These are phyloP conservation scores for Rubus idaeus DNA, from an alignment of 306 rosid genomes.

Conservation along the genomic window DNA sequence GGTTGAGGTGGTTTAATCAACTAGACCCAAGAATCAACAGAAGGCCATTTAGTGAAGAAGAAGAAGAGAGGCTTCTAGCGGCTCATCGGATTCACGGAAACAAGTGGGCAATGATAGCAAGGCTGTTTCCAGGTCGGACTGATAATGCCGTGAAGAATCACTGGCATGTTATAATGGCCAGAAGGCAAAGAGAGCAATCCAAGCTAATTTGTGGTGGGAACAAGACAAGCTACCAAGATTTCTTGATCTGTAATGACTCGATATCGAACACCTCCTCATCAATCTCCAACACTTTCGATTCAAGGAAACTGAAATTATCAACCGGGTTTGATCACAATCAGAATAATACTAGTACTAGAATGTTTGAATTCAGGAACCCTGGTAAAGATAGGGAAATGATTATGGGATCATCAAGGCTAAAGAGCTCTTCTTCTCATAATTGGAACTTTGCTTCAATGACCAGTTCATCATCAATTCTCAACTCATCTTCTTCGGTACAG, in stretches of 20 bases:
- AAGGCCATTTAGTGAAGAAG: slow-evolving; percentile 87
- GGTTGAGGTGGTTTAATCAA: slow-evolving; percentile 97
- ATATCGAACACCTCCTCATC: slow-evolving; percentile 23
- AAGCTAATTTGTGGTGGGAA: slow-evolving; percentile 45
- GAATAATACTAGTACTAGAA: slow-evolving; percentile 8
- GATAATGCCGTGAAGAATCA: slow-evolving; percentile 98
- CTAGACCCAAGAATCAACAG: slow-evolving; percentile 92
- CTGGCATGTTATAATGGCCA: slow-evolving; percentile 97
- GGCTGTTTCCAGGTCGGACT: slow-evolving; percentile 85
- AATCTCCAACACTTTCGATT: slow-evolving; percentile 17
- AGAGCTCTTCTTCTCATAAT: slow-evolving; percentile 38
- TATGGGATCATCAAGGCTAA: slow-evolving; percentile 25
- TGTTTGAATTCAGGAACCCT: slow-evolving; percentile 44
- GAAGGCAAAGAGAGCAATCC: slow-evolving; percentile 88
- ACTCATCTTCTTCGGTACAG: neutral
- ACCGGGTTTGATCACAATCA: slow-evolving; percentile 24
- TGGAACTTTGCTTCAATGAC: slow-evolving; percentile 60
- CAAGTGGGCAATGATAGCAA: slow-evolving; percentile 94
- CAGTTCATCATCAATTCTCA: slow-evolving; percentile 15
- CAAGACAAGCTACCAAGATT: slow-evolving; percentile 54
- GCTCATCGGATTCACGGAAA: slow-evolving; percentile 91
- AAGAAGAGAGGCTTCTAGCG: slow-evolving; percentile 75
- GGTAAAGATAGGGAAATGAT: slow-evolving; percentile 25
- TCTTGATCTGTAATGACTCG: neutral
- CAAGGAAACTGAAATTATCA: slow-evolving; percentile 29